These are phyloP conservation scores for Psilocybe cubensis DNA, from an alignment of 768 basidiomycete species.

Conservation along the genomic window DNA sequence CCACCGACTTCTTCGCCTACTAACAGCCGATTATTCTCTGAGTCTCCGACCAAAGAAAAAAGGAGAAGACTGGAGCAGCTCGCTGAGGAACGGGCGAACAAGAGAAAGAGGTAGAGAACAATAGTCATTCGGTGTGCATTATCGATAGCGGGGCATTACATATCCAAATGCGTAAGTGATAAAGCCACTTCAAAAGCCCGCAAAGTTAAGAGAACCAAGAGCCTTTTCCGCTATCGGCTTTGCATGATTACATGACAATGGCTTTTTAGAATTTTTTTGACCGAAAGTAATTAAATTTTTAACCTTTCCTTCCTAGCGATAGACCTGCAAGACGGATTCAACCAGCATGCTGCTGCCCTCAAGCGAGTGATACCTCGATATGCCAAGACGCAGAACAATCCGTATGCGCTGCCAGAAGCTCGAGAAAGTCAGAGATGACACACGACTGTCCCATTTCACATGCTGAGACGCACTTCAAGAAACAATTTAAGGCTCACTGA, in stretches of 20 bases:
- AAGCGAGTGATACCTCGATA: not conserved
- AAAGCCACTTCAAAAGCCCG: not conserved
- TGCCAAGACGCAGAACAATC: not conserved
- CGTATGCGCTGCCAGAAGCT: not conserved
- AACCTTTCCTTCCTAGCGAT: not conserved
- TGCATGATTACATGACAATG: not conserved
- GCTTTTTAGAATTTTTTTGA: not conserved
- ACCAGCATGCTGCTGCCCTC: not conserved
- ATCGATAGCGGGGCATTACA: not conserved
- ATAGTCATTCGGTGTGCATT: not conserved
- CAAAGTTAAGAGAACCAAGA: not conserved
- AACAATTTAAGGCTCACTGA: not conserved
- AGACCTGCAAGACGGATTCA: not conserved
- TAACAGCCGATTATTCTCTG: constrained; percentile 22
- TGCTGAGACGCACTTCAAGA: not conserved
- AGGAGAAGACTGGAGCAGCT: constrained; percentile 35
- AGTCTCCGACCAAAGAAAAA: constrained; percentile 37
- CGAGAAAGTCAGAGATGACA: not conserved
- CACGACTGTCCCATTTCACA: not conserved
- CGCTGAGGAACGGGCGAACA: constrained; percentile 27
- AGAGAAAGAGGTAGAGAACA: constrained; percentile 13
- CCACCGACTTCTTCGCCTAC: constrained; percentile 10
- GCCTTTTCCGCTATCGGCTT: not conserved
- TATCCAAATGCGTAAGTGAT: not conserved
- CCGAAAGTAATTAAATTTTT: not conserved